Conservation (phyloP, 345 rosid species). For the Gossypium anomalum region DNA sequence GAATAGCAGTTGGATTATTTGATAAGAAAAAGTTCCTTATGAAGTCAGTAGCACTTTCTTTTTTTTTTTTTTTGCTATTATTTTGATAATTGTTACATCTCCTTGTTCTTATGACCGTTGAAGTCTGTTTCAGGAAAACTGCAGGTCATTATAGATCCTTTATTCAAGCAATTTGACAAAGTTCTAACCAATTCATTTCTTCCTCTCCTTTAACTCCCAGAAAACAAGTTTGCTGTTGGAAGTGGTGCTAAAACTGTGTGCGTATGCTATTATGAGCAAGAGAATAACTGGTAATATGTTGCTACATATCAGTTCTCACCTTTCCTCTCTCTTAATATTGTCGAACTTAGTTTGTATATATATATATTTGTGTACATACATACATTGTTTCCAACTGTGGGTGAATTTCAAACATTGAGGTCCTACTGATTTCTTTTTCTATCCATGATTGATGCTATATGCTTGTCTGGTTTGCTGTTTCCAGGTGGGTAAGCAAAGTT, state of each 20-base stretch:
- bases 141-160: neutral
- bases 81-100: neutral
- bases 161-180: slow-evolving; percentile 6
- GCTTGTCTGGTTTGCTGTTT: slow-evolving; percentile 20
- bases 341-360: neutral
- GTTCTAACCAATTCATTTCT: slow-evolving; percentile 1
- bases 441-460: slow-evolving; percentile 15
- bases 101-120: neutral
- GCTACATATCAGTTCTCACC: slow-evolving; percentile 5
- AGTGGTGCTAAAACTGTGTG: slow-evolving; percentile 98
- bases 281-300: slow-evolving; percentile 78
- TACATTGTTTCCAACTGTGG: neutral
- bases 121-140: neutral
- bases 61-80: neutral
- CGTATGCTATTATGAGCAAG: slow-evolving; percentile 97
- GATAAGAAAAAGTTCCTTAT: neutral
- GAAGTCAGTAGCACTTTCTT: neutral
- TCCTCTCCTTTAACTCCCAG: slow-evolving; percentile 33
- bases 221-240: slow-evolving; percentile 97
- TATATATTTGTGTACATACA: neutral
- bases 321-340: slow-evolving; percentile 13
- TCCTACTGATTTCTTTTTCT: neutral
- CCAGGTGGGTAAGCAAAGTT: slow-evolving; percentile 99
- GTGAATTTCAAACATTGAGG: neutral
- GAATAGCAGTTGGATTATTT: neutral